These are phyloP conservation scores for Zoysia pacifica DNA, from an alignment of 176 grass and related monocot species.

Conservation along the genomic window DNA sequence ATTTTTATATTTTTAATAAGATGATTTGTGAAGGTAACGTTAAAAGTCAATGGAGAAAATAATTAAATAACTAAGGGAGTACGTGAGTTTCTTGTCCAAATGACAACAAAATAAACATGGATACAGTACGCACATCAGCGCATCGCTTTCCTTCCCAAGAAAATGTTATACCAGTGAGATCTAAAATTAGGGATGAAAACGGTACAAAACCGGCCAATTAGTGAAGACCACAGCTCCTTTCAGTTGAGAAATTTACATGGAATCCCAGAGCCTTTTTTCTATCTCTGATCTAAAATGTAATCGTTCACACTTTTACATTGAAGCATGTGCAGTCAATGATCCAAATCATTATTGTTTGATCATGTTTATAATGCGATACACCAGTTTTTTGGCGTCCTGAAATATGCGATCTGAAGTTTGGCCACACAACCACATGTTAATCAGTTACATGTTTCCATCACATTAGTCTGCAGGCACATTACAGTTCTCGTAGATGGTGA, in stretches of 20 bases:
- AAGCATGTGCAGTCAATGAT: background rate
- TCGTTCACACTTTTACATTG: background rate
- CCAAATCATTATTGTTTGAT: background rate
- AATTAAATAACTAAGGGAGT: too few relatives aligned
- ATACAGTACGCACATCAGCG: background rate
- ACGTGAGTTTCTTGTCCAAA: background rate
- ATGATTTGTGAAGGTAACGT: too few relatives aligned
- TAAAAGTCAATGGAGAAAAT: too few relatives aligned
- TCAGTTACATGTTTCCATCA: background rate
- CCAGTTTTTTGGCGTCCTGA: background rate
- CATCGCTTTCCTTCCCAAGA: too few relatives aligned
- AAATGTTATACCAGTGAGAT: too few relatives aligned
- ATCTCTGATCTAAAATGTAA: too few relatives aligned
- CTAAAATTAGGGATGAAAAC: too few relatives aligned
- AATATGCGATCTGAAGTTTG: background rate
- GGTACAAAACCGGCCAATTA: too few relatives aligned
- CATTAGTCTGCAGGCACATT: background rate
- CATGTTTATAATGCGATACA: constrained; percentile 2
- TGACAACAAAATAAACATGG: background rate
- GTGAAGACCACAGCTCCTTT: too few relatives aligned
- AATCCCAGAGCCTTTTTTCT: too few relatives aligned
- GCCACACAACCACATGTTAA: background rate
- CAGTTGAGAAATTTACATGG: too few relatives aligned
- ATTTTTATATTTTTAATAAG: too few relatives aligned
- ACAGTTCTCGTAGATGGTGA: background rate